A percentile compares a stretch with the other conserved stretches of the same genome.
Conservation (phyloP, 805 yeast genomes). For the Candida schatavii region DNA sequence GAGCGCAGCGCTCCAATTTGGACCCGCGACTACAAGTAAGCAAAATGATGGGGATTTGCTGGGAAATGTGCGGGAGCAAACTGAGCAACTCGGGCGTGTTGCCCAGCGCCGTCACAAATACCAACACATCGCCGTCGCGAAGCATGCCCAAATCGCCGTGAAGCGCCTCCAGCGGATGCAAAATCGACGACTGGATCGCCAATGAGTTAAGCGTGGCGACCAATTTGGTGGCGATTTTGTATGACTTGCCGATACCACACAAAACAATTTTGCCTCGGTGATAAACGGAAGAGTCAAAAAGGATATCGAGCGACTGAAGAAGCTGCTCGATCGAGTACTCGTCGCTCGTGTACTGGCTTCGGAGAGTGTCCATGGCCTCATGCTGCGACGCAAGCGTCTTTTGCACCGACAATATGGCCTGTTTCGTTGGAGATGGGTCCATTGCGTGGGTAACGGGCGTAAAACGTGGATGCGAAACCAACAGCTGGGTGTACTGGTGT, state of each 20-base stretch:
- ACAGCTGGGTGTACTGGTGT: too few relatives aligned
- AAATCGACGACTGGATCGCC: slow-evolving; percentile 59
- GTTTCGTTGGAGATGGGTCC: too few relatives aligned
- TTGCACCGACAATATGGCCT: slow-evolving; percentile 35
- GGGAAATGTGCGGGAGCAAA: slow-evolving; percentile 57
- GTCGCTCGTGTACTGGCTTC: slow-evolving; percentile 44
- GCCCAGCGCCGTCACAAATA: slow-evolving; percentile 78
- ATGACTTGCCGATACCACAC: slow-evolving; percentile 84
- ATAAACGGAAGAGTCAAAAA: slow-evolving; percentile 18
- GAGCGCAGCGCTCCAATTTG: slow-evolving; percentile 48
- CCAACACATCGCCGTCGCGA: slow-evolving; percentile 52
- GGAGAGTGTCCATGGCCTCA: slow-evolving; percentile 45
- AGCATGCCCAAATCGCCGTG: slow-evolving; percentile 87
- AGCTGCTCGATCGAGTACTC: slow-evolving; percentile 45
- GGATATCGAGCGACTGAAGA: slow-evolving; percentile 38
- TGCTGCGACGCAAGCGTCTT: slow-evolving; percentile 45
- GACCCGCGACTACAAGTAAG: slow-evolving; percentile 64
- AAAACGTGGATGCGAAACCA: too few relatives aligned
- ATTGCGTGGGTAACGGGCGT: too few relatives aligned
- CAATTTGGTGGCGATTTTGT: slow-evolving; percentile 71
- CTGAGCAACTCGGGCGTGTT: slow-evolving; percentile 71
- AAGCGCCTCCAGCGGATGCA: slow-evolving; percentile 85
- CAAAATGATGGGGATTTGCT: slow-evolving; percentile 51
- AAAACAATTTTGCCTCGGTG: slow-evolving; percentile 68
- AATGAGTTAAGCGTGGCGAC: slow-evolving; percentile 83